A percentile compares a stretch with the other conserved stretches of the same genome.
Evolutionary conservation across 345 rosid species (phyloP).

Genomic region (Populus simonii): DNA sequence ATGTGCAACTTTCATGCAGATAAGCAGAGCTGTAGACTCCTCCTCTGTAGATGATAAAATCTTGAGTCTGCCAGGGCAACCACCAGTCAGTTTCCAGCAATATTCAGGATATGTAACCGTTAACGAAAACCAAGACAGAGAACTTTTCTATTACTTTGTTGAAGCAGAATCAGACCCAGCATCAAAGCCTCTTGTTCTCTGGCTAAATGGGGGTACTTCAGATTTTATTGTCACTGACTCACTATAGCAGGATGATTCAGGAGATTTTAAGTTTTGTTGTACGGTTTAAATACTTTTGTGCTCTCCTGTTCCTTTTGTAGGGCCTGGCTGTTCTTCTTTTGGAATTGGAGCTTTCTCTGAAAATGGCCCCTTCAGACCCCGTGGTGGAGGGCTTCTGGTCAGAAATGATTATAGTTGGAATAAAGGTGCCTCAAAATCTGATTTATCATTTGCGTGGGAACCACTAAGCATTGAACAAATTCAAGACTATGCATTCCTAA

Average conservation of each 20-base stretch:
- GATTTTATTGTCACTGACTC: not conserved
- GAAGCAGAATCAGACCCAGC: slow-evolving; percentile 8
- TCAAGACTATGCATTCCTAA: no score
- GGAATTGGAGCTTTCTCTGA: not conserved
- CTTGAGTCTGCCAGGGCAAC: slow-evolving; percentile 6
- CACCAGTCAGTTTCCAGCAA: not conserved
- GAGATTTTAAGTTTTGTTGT: not conserved
- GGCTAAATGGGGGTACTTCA: slow-evolving; percentile 6
- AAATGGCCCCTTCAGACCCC: slow-evolving; percentile 5
- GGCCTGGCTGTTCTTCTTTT: slow-evolving; percentile 11
- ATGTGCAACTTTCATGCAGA: not conserved
- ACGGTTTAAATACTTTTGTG: not conserved
- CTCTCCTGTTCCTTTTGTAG: not conserved
- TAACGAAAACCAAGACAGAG: not conserved
- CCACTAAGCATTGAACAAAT: no score
- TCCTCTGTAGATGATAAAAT: not conserved
- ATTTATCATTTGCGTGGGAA: no score
- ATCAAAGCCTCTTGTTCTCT: slow-evolving; percentile 9
- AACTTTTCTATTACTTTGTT: slow-evolving; percentile 4
- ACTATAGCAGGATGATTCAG: not conserved
- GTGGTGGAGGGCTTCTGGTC: not conserved
- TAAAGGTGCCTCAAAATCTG: not conserved
- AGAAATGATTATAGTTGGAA: slow-evolving; percentile 8
- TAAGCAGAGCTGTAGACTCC: not conserved
- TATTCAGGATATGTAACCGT: slow-evolving; percentile 1